Evolutionary conservation across 139 green algal species (phyloP).

Genomic region (Zygnema circumcarinatum): DNA sequence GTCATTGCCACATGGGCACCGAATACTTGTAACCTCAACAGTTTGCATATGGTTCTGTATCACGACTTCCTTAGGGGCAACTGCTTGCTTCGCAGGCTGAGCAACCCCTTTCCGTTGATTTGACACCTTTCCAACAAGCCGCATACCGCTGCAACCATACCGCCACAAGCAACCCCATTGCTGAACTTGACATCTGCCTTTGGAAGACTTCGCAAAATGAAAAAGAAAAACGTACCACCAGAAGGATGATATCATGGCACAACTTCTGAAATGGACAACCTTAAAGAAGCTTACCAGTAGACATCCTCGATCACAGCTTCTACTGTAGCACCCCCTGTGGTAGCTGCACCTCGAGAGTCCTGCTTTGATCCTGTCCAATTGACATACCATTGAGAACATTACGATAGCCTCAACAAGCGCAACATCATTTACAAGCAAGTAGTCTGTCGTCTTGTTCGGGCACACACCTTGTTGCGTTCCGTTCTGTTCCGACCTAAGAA

Average conservation of each 20-base stretch:
- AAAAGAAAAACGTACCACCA: neutral
- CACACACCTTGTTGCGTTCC: neutral
- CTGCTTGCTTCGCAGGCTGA: neutral
- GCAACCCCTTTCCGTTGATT: neutral
- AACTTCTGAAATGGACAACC: neutral
- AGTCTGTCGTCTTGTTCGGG: neutral
- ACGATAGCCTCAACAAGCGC: neutral
- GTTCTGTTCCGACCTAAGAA: neutral
- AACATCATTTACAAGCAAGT: neutral
- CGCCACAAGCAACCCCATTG: neutral
- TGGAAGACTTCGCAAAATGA: neutral
- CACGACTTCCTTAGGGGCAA: neutral
- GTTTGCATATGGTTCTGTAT: neutral
- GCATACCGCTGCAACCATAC: neutral
- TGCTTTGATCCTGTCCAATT: neutral
- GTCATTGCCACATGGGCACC: neutral
- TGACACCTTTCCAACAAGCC: neutral
- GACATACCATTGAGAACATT: neutral
- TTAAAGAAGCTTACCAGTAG: neutral
- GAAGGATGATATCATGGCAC: neutral
- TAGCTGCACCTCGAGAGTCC: neutral
- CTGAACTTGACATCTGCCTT: neutral
- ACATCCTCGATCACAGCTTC: neutral
- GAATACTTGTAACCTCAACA: constrained; percentile 7
- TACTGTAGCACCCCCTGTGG: neutral